Percentiles rank a stretch among this genome's conserved stretches.
Conservation (phyloP, 2,329 filamentous ascomycete species). For the Chaetomiaceae sp. region DNA sequence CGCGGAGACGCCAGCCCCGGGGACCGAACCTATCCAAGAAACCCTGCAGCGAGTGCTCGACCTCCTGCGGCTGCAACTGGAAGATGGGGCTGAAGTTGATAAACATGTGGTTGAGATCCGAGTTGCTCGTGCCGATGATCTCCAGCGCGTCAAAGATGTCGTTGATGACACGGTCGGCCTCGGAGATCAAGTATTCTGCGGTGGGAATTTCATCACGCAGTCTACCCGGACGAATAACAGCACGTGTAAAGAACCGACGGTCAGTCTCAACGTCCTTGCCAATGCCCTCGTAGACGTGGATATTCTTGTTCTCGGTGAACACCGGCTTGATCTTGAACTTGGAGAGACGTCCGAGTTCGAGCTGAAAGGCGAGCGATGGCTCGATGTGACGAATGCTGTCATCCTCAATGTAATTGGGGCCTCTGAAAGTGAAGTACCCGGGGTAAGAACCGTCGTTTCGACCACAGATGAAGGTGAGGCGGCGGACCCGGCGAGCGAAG, state of each 20-base stretch:
- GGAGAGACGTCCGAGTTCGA: slow-evolving; percentile 86
- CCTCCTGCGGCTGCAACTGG: slow-evolving; percentile 81
- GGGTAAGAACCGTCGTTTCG: slow-evolving; percentile 92
- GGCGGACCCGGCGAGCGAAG: slow-evolving; percentile 73
- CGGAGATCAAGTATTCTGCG: slow-evolving; percentile 96
- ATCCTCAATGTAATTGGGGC: slow-evolving; percentile 83
- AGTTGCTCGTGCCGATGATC: slow-evolving; percentile 99
- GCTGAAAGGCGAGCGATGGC: slow-evolving; percentile 95
- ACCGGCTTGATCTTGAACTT: slow-evolving; percentile 99
- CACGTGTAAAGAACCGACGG: slow-evolving; percentile 97
- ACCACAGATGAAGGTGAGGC: slow-evolving; percentile 93
- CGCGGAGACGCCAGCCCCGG: slow-evolving; percentile 91
- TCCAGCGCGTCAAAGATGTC: slow-evolving; percentile 97
- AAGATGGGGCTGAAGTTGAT: slow-evolving; percentile 99
- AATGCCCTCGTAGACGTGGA: slow-evolving; percentile 95
- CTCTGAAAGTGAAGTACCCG: slow-evolving; percentile 97
- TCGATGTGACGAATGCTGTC: slow-evolving; percentile 95
- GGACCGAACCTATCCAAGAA: slow-evolving; percentile 96
- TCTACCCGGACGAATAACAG: slow-evolving; percentile 88
- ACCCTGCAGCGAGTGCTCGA: slow-evolving; percentile 86
- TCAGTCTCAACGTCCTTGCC: slow-evolving; percentile 94
- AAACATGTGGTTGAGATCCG: slow-evolving; percentile 99
- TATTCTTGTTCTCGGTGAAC: slow-evolving; percentile 98
- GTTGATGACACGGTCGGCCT: slow-evolving; percentile 93
- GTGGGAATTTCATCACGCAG: slow-evolving; percentile 96